A percentile compares a stretch with the other conserved stretches of the same genome.
Conservation (phyloP, 805 yeast genomes). For the Yamadazyma takamatsuzukensis region DNA sequence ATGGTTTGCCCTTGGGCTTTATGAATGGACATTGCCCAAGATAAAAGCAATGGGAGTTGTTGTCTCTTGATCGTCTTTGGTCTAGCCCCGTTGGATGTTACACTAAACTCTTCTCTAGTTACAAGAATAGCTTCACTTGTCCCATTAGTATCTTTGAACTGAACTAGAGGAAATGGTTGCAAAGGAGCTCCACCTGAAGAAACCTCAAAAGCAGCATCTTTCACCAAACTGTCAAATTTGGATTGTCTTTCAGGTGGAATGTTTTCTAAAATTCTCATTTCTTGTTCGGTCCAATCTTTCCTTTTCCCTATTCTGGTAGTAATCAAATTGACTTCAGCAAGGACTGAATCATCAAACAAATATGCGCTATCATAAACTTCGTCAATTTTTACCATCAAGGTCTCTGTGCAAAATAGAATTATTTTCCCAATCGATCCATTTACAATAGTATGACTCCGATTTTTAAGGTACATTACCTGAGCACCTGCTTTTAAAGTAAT, state of each 20-base stretch:
- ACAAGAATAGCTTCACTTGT: slow-evolving; percentile 18
- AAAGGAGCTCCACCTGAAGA: slow-evolving; percentile 7
- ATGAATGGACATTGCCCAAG: slow-evolving; percentile 85
- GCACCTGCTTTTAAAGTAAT: slow-evolving; percentile 76
- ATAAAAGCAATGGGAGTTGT: slow-evolving; percentile 67
- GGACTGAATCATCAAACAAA: slow-evolving; percentile 14
- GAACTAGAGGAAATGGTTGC: slow-evolving; percentile 42
- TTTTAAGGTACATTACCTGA: slow-evolving; percentile 91
- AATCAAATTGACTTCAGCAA: slow-evolving; percentile 21
- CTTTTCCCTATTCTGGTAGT: slow-evolving; percentile 20
- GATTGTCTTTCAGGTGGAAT: slow-evolving; percentile 23
- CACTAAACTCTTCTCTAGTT: slow-evolving; percentile 30
- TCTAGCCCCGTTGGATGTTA: slow-evolving; percentile 14
- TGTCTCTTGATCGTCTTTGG: slow-evolving; percentile 33
- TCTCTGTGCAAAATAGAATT: slow-evolving; percentile 43
- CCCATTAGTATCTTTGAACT: slow-evolving; percentile 37
- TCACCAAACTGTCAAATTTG: slow-evolving; percentile 17
- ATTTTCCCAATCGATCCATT: slow-evolving; percentile 90
- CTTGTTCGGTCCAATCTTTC: slow-evolving; percentile 15
- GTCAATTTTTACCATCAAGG: slow-evolving; percentile 20
- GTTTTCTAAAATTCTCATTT: slow-evolving; percentile 13
- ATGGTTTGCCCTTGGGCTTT: slow-evolving; percentile 85
- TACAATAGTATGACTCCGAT: slow-evolving; percentile 70
- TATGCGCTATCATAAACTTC: slow-evolving; percentile 19
- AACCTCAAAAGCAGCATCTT: too few species aligned